Conservation (phyloP, 768 basidiomycete genomes). For the Boletus bicolor region DNA sequence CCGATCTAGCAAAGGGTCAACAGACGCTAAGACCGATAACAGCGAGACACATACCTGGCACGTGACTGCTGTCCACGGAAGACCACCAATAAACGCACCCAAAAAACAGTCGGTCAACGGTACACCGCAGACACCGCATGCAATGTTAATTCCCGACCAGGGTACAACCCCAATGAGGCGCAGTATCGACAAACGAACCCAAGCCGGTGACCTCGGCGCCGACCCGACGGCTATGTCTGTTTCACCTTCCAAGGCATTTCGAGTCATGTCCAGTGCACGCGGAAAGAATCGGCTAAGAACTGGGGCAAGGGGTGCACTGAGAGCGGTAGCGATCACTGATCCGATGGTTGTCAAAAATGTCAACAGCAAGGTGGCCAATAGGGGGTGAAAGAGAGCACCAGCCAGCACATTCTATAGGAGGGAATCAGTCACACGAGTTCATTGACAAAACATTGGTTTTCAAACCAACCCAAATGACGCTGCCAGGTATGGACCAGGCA, state of each 20-base stretch:
- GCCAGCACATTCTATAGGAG: slow-evolving; percentile 78
- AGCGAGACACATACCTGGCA: slow-evolving; percentile 60
- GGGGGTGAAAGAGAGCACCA: slow-evolving; percentile 81
- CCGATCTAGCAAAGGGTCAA: slow-evolving; percentile 56
- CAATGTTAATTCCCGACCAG: slow-evolving; percentile 97
- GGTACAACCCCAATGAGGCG: slow-evolving; percentile 91
- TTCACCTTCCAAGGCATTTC: slow-evolving; percentile 72
- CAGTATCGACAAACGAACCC: slow-evolving; percentile 86
- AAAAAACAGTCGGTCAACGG: slow-evolving; percentile 69
- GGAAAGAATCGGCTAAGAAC: slow-evolving; percentile 81
- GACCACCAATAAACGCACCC: slow-evolving; percentile 77
- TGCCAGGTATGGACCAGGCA: slow-evolving; percentile 95
- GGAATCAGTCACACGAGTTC: slow-evolving; percentile 16
- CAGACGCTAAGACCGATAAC: slow-evolving; percentile 13
- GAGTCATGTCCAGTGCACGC: slow-evolving; percentile 79
- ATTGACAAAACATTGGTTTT: background rate
- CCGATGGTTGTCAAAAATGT: slow-evolving; percentile 86
- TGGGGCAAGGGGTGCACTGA: slow-evolving; percentile 82
- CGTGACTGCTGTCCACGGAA: slow-evolving; percentile 91
- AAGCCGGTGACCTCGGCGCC: slow-evolving; percentile 43
- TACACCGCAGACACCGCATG: slow-evolving; percentile 89
- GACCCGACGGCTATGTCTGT: slow-evolving; percentile 42
- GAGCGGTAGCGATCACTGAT: slow-evolving; percentile 74
- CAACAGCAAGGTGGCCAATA: slow-evolving; percentile 76
- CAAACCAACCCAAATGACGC: slow-evolving; percentile 77